These are phyloP conservation scores for Wickerhamomyces silvicola DNA, from an alignment of 805 yeast species.

Conservation along the genomic window DNA sequence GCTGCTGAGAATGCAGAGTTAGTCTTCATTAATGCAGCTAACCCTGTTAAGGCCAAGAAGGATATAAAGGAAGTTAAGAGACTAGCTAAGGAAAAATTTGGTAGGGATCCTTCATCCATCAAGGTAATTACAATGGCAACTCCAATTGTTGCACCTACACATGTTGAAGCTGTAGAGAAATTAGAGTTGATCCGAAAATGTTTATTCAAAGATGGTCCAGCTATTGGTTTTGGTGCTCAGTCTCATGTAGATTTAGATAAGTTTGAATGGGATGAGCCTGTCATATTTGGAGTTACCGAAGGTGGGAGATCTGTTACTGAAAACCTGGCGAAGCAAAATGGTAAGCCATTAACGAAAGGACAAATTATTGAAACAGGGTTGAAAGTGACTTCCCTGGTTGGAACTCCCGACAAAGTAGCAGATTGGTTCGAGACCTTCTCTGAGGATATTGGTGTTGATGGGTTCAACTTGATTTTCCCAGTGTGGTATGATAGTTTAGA, in stretches of 20 bases:
- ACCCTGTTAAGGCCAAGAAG: slow-evolving; percentile 25
- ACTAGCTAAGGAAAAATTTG: slow-evolving; percentile 28
- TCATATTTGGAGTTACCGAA: slow-evolving; percentile 26
- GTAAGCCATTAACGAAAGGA: slow-evolving; percentile 18
- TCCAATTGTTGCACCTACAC: slow-evolving; percentile 32
- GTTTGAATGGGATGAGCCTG: slow-evolving; percentile 21
- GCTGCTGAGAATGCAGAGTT: slow-evolving; percentile 40
- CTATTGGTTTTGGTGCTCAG: slow-evolving; percentile 39
- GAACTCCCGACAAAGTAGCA: slow-evolving; percentile 32
- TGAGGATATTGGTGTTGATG: slow-evolving; percentile 34
- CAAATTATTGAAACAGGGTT: slow-evolving; percentile 27
- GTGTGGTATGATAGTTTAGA: slow-evolving; percentile 30
- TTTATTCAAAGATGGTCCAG: slow-evolving; percentile 36
- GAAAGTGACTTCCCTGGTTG: slow-evolving; percentile 26
- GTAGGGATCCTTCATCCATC: slow-evolving; percentile 32
- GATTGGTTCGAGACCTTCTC: slow-evolving; percentile 35
- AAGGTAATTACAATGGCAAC: slow-evolving; percentile 34
- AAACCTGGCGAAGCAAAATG: slow-evolving; percentile 18
- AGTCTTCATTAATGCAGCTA: slow-evolving; percentile 30
- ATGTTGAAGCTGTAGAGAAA: slow-evolving; percentile 30
- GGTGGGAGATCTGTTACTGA: slow-evolving; percentile 30
- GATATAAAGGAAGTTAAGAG: slow-evolving; percentile 27
- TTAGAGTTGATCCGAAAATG: slow-evolving; percentile 26
- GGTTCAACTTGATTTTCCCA: slow-evolving; percentile 35
- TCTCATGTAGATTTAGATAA: slow-evolving; percentile 36